phyloP scores from a whole-genome alignment of 2,329 filamentous ascomycete genomes.

The Rutstroemia sp. region DNA sequence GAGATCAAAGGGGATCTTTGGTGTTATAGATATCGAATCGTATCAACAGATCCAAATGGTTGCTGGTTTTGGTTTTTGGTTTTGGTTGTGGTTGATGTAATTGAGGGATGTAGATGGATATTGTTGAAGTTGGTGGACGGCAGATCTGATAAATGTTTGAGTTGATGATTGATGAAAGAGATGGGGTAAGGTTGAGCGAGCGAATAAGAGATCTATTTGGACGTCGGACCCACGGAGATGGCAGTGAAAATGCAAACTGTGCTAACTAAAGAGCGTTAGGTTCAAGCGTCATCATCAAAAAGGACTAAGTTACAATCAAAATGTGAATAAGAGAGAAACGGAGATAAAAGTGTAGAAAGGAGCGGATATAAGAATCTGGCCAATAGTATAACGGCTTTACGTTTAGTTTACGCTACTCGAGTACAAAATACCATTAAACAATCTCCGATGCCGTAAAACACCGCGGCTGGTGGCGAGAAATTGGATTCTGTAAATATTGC shows the following conservation, averaged over 20 bases:
- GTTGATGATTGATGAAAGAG: neutral
- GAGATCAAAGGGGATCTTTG: neutral
- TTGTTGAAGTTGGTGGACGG: neutral
- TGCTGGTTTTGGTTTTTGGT: neutral
- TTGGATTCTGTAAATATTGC: neutral
- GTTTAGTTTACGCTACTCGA: no score
- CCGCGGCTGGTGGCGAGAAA: neutral
- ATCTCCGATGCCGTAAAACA: no score
- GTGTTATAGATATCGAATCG: neutral
- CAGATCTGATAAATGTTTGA: neutral
- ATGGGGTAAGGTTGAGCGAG: neutral
- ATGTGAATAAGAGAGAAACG: neutral
- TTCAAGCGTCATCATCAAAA: neutral
- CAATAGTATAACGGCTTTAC: neutral
- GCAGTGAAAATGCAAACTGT: neutral
- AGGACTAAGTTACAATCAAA: neutral
- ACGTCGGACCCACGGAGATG: neutral
- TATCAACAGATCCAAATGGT: neutral
- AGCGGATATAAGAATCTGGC: neutral
- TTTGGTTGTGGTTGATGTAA: neutral
- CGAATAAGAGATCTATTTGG: neutral
- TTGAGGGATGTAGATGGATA: neutral
- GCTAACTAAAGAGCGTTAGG: neutral
- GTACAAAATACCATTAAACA: no score
- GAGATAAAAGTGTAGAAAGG: neutral